A percentile compares a stretch with the other conserved stretches of the same genome.
These are phyloP conservation scores for Cajanus cajan DNA, from an alignment of 306 rosid genomes.

Conservation along the genomic window DNA sequence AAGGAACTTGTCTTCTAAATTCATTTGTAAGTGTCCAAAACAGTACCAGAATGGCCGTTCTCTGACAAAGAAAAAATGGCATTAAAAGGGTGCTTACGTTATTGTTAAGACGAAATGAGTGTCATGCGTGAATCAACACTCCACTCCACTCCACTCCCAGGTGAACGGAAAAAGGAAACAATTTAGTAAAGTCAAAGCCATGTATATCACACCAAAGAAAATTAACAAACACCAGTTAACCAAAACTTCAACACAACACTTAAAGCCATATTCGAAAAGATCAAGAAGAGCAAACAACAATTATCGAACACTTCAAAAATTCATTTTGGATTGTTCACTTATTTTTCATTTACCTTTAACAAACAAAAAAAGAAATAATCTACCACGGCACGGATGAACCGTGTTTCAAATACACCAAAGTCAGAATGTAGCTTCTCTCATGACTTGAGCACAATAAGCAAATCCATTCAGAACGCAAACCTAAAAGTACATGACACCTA, in stretches of 20 bases:
- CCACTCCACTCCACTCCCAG: not conserved
- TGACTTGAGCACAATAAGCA: not conserved
- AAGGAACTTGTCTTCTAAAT: slow-evolving; percentile 62
- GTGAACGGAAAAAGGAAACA: not conserved
- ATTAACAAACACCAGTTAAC: not conserved
- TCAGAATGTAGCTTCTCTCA: slow-evolving; percentile 38
- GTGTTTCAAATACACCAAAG: slow-evolving; percentile 3
- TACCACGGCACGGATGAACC: not conserved
- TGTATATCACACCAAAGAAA: slow-evolving; percentile 17
- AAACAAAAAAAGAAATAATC: not conserved
- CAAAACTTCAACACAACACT: slow-evolving; percentile 5
- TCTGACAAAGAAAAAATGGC: slow-evolving; percentile 30
- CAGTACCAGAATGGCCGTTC: slow-evolving; percentile 35
- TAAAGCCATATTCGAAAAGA: not conserved
- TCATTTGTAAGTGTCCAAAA: slow-evolving; percentile 44
- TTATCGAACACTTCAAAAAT: not conserved
- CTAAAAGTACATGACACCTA: not conserved
- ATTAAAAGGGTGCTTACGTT: not conserved
- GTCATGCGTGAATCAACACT: not conserved
- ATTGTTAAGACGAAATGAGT: not conserved
- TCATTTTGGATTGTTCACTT: not conserved
- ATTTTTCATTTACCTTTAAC: not conserved
- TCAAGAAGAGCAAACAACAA: not conserved
- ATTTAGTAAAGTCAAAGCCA: not conserved
- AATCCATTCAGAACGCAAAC: slow-evolving; percentile 1